phyloP scores from a whole-genome alignment of 2,329 filamentous ascomycete genomes.

The Aspergillus puulaauensis region DNA sequence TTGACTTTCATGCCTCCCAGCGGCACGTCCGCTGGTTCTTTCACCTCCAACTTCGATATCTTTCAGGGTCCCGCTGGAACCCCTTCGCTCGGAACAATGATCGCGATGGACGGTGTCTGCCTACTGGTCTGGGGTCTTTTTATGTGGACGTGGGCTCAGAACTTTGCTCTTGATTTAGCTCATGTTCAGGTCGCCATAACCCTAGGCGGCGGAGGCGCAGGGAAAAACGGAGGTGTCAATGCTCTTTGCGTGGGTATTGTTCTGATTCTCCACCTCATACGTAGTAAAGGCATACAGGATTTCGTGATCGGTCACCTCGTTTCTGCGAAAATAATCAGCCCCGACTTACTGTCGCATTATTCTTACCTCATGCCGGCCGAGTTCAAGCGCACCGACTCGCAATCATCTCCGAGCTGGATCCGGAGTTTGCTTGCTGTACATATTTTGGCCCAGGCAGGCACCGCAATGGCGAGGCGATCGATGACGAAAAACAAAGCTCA shows the following conservation, averaged over 20 bases:
- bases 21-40: conserved; percentile 70
- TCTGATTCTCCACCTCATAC: conserved; percentile 46
- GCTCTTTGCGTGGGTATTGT: conserved; percentile 47
- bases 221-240: conserved; percentile 48
- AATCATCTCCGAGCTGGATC: conserved; percentile 46
- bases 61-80: conserved; percentile 85
- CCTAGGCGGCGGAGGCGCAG: conserved; percentile 71
- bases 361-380: conserved; percentile 45
- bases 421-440: conserved; percentile 50
- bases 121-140: conserved; percentile 79
- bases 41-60: conserved; percentile 83
- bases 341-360: conserved; percentile 43
- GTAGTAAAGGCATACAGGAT: conserved; percentile 49
- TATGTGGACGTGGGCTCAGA: conserved; percentile 82
- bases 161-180: conserved; percentile 83
- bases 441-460: conserved; percentile 49
- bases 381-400: conserved; percentile 42
- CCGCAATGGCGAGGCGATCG: conserved; percentile 47
- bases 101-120: conserved; percentile 80
- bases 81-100: conserved; percentile 79
- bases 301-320: conserved; percentile 49
- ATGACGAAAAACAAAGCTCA: conserved; percentile 48
- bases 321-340: conserved; percentile 44
- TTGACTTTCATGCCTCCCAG: conserved; percentile 88
- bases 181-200: conserved; percentile 93